phyloP scores from a whole-genome alignment of 305 asterid genomes.

The Solanum hybrid region DNA sequence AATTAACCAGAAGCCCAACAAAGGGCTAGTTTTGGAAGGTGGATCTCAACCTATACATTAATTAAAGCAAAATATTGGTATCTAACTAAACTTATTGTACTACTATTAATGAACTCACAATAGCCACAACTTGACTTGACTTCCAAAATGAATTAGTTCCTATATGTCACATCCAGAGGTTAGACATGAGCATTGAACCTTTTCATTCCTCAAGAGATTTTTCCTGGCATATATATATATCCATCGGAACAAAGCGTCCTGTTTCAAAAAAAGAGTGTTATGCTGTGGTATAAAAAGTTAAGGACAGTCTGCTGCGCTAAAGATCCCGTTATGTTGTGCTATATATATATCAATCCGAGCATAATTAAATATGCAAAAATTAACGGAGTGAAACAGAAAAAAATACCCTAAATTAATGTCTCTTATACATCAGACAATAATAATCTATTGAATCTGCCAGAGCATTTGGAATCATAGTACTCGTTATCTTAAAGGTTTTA shows the following conservation, averaged over 20 bases:
- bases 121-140: conserved; percentile 4
- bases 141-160: background rate
- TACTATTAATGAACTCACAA: background rate
- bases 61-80: background rate
- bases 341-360: background rate
- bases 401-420: background rate
- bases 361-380: background rate
- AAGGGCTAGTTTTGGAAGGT: background rate
- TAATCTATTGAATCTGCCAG: background rate
- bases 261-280: background rate
- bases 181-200: background rate
- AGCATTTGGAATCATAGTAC: background rate
- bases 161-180: background rate
- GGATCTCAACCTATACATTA: background rate
- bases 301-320: background rate
- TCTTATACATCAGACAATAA: background rate
- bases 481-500: background rate
- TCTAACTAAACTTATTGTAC: background rate
- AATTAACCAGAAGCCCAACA: background rate
- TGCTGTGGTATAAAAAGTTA: background rate
- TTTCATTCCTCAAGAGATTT: background rate
- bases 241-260: background rate
- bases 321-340: background rate
- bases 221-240: background rate
- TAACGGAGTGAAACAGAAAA: background rate